Percentiles rank a stretch among this genome's conserved stretches.
Conservation (phyloP, 257 asterid species). For the Fraxinus americana region DNA sequence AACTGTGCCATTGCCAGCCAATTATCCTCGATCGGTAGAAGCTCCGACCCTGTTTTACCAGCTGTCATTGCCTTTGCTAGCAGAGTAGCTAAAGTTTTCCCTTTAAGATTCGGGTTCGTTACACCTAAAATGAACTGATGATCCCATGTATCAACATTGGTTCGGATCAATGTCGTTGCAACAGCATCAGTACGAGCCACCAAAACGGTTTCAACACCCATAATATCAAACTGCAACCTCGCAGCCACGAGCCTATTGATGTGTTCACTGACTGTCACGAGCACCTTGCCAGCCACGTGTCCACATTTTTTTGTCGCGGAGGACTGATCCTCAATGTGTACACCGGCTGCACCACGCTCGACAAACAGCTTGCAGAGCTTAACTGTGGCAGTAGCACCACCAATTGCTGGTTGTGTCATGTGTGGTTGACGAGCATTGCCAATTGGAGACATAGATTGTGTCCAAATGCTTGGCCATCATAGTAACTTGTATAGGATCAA, state of each 20-base stretch:
- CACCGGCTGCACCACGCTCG: slow-evolving; percentile 98
- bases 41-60: slow-evolving; percentile 79
- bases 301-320: slow-evolving; percentile 93
- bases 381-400: slow-evolving; percentile 94
- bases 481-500: slow-evolving; percentile 96
- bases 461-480: slow-evolving; percentile 97
- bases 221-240: slow-evolving; percentile 83
- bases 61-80: slow-evolving; percentile 76
- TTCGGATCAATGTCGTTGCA: slow-evolving; percentile 84
- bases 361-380: slow-evolving; percentile 93
- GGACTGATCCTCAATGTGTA: slow-evolving; percentile 98
- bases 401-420: slow-evolving; percentile 84
- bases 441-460: slow-evolving; percentile 88
- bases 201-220: slow-evolving; percentile 91
- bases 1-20: slow-evolving; percentile 73
- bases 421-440: slow-evolving; percentile 99
- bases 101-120: slow-evolving; percentile 64
- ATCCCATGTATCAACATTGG: slow-evolving; percentile 84
- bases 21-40: slow-evolving; percentile 78
- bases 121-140: slow-evolving; percentile 88
- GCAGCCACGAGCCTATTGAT: slow-evolving; percentile 93
- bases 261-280: slow-evolving; percentile 87
- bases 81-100: slow-evolving; percentile 69
- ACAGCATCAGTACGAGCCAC: slow-evolving; percentile 93
- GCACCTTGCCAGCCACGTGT: slow-evolving; percentile 96